phyloP scores from a whole-genome alignment of 139 green algal species.

The Tetradesmus obliquus region DNA sequence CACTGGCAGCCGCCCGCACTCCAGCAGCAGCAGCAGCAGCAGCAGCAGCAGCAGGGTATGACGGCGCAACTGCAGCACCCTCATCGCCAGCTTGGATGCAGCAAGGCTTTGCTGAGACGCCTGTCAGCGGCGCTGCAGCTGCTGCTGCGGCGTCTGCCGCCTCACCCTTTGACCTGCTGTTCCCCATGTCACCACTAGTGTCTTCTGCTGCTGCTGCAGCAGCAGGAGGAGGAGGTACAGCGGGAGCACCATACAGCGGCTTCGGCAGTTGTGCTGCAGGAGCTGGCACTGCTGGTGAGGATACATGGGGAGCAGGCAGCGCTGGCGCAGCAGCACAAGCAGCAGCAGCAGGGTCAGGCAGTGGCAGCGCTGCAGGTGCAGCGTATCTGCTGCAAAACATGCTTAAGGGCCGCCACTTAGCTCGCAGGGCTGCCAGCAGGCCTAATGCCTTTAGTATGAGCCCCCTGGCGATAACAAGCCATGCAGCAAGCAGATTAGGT shows the following conservation, averaged over 20 bases:
- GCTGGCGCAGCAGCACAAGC: neutral
- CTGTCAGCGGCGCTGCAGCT: neutral
- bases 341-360: neutral
- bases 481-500: neutral
- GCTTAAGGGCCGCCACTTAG: neutral
- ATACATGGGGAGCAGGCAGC: neutral
- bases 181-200: conserved; percentile 20
- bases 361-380: neutral
- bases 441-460: neutral
- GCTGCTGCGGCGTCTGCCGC: neutral
- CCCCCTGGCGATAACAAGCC: neutral
- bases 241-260: neutral
- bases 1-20: neutral
- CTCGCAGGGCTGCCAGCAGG: neutral
- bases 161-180: neutral
- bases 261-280: neutral
- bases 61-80: neutral
- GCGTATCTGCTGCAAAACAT: neutral
- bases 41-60: neutral
- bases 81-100: neutral
- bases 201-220: neutral
- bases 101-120: conserved; percentile 7
- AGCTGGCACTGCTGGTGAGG: neutral
- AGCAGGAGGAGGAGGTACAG: neutral
- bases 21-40: conserved; percentile 17